phyloP scores from a whole-genome alignment of 169 alveolate species.

The Plasmodium cynomolgi region DNA sequence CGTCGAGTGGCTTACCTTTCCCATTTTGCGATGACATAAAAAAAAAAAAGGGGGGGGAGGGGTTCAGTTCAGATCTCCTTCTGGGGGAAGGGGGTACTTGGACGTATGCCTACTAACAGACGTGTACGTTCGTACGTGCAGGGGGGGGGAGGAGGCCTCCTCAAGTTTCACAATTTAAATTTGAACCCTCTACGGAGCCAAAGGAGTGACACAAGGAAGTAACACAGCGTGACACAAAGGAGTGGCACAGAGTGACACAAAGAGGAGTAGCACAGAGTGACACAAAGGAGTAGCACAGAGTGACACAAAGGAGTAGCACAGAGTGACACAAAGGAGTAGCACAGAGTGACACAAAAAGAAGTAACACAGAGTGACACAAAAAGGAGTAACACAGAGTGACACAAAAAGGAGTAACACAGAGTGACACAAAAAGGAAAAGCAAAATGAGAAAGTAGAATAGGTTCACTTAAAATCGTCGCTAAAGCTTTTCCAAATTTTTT shows the following conservation, averaged over 20 bases:
- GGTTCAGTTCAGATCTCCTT: neutral
- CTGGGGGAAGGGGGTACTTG: neutral
- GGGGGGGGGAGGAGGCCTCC: neutral
- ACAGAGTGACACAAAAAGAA: neutral
- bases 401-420: too few species aligned
- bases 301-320: too few species aligned
- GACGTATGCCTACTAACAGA: neutral
- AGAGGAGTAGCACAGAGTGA: too few species aligned
- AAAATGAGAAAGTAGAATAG: neutral
- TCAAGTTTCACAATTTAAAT: neutral
- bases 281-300: neutral
- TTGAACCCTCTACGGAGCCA: neutral
- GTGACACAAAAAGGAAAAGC: too few species aligned
- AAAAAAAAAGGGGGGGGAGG: neutral
- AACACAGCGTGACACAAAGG: neutral
- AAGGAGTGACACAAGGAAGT: neutral
- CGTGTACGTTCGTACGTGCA: neutral
- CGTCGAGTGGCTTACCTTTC: neutral
- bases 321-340: neutral
- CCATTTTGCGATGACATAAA: neutral
- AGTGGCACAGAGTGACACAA: neutral
- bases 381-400: neutral
- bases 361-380: neutral
- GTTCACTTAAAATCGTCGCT: neutral
- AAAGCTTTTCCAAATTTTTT: neutral